phyloP scores from a whole-genome alignment of 1,284 basidiomycete genomes.

The Laetiporus sulphureus region DNA sequence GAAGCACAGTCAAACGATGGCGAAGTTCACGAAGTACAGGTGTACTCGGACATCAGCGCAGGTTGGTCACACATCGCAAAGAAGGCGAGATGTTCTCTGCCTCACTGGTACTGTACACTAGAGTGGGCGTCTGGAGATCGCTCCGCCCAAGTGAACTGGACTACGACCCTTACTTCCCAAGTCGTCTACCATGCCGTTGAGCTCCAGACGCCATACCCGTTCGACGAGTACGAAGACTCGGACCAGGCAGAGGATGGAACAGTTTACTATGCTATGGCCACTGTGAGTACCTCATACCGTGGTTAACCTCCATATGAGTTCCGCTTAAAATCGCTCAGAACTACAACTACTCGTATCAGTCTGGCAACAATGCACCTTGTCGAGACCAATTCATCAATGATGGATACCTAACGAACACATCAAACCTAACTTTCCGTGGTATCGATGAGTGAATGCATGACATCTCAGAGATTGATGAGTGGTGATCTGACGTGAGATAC shows the following conservation, averaged over 20 bases:
- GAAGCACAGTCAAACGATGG: slow-evolving; percentile 10
- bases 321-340: too few relatives aligned
- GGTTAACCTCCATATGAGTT: too few relatives aligned
- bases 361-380: slow-evolving; percentile 3
- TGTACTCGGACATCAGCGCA: slow-evolving; percentile 12
- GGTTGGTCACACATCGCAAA: too few relatives aligned
- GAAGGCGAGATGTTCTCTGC: too few relatives aligned
- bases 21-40: slow-evolving; percentile 9
- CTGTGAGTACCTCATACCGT: slow-evolving; percentile 8
- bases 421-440: slow-evolving; percentile 7
- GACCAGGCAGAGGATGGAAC: slow-evolving; percentile 20
- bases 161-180: background rate
- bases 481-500: too few relatives aligned
- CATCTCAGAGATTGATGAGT: too few relatives aligned
- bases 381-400: slow-evolving; percentile 10
- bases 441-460: slow-evolving; percentile 14
- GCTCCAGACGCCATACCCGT: background rate
- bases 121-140: background rate
- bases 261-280: slow-evolving; percentile 17
- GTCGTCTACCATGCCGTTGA: background rate
- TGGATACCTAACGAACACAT: slow-evolving; percentile 10
- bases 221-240: background rate
- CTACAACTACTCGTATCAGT: slow-evolving; percentile 16
- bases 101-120: too few relatives aligned
- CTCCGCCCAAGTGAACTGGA: background rate